Conservation (phyloP, 352 stramenopile species). For the Phytophthora fragariaefolia region DNA sequence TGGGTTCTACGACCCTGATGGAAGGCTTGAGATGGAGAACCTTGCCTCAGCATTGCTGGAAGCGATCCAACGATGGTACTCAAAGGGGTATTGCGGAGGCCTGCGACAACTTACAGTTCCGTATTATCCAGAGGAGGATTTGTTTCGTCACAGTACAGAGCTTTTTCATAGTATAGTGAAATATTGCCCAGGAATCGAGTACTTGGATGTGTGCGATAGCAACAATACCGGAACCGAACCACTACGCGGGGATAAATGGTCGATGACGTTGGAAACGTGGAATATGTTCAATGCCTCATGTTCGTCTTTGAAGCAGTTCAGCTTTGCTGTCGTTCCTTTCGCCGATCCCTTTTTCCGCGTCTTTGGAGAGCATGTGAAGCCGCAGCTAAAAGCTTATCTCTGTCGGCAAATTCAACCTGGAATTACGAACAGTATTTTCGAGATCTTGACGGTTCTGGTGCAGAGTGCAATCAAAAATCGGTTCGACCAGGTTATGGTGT, state of each 20-base stretch:
- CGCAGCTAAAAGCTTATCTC: not conserved
- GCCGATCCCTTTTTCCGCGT: slow-evolving; percentile 8
- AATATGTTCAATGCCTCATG: slow-evolving; percentile 8
- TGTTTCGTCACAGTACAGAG: not conserved
- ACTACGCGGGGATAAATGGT: not conserved
- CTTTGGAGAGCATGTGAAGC: slow-evolving; percentile 11
- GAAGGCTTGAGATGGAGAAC: not conserved
- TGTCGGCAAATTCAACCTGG: slow-evolving; percentile 1
- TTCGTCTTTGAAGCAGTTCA: not conserved
- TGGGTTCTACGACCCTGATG: not conserved
- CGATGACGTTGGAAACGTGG: slow-evolving; percentile 7
- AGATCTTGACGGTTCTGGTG: not conserved
- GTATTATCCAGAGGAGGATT: not conserved
- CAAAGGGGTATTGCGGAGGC: not conserved
- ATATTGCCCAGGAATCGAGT: not conserved
- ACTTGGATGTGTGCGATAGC: not conserved
- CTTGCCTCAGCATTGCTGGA: not conserved
- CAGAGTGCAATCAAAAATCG: not conserved
- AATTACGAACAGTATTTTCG: slow-evolving; percentile 3
- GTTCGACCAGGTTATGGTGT: slow-evolving; percentile 1
- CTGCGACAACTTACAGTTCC: not conserved
- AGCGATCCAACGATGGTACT: not conserved
- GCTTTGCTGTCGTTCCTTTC: slow-evolving; percentile 7
- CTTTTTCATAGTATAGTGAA: not conserved
- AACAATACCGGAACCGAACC: not conserved